Percentiles rank a stretch among this genome's conserved stretches.
phyloP scores from a whole-genome alignment of 768 basidiomycete genomes.

The Termitomyces sp. region DNA sequence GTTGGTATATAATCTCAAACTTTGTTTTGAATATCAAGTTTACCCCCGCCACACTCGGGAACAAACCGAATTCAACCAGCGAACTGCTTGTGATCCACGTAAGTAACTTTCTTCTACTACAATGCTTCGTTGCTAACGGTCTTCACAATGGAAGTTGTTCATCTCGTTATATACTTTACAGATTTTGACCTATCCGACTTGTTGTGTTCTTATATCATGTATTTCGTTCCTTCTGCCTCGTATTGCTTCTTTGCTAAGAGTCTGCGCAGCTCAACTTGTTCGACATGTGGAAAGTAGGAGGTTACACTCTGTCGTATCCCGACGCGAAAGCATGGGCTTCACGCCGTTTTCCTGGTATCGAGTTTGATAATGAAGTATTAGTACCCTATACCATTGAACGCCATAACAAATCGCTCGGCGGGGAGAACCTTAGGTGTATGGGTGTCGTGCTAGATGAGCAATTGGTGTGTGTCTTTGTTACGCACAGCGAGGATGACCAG shows the following conservation, averaged over 20 bases:
- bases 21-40: too few species aligned
- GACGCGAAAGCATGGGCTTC: not conserved
- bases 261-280: not conserved
- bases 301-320: not conserved
- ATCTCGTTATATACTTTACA: too few species aligned
- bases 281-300: not conserved
- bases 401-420: not conserved
- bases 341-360: not conserved
- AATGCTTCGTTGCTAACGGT: too few species aligned
- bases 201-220: not conserved
- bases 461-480: not conserved
- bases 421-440: not conserved
- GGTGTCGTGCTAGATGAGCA: not conserved
- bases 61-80: too few species aligned
- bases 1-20: too few species aligned
- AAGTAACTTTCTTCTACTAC: too few species aligned
- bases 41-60: too few species aligned
- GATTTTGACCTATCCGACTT: too few species aligned
- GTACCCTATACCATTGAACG: not conserved
- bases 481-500: not conserved
- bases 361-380: not conserved
- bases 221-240: not conserved
- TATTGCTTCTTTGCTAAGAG: not conserved
- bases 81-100: too few species aligned
- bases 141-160: too few species aligned